phyloP scores from a whole-genome alignment of 306 rosid species.

The Dryas alaskensis region DNA sequence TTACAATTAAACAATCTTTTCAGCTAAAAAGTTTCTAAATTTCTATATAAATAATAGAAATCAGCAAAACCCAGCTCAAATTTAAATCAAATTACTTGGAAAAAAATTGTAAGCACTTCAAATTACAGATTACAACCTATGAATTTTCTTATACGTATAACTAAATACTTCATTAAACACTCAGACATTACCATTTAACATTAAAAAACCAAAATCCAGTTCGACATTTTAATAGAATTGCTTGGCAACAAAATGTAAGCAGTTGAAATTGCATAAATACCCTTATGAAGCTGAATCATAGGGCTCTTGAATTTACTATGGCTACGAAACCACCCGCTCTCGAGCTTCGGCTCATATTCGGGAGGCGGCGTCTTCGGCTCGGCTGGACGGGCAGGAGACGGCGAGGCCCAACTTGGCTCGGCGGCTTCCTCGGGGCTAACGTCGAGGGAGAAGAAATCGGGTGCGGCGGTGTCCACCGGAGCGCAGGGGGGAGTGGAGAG shows the following conservation, averaged over 20 bases:
- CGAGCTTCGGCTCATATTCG: constrained; percentile 51
- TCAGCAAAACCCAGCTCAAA: neutral
- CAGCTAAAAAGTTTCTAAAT: neutral
- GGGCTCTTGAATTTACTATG: constrained; percentile 72
- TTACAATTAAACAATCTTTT: neutral
- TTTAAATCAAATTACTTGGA: neutral
- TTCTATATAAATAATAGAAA: neutral
- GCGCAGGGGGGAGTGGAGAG: constrained; percentile 41
- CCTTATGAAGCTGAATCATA: constrained; percentile 96
- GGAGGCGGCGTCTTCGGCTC: constrained; percentile 8
- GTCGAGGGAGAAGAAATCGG: constrained; percentile 76
- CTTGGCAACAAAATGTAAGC: neutral
- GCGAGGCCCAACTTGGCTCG: constrained; percentile 21
- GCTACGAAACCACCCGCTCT: constrained; percentile 81
- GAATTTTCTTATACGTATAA: neutral
- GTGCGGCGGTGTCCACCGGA: constrained; percentile 31
- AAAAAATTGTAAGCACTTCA: neutral
- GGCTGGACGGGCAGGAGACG: constrained; percentile 11
- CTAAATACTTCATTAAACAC: neutral
- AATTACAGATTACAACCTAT: neutral
- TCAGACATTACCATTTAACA: neutral
- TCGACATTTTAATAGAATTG: neutral
- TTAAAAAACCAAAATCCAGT: neutral
- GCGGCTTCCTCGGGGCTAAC: constrained; percentile 38
- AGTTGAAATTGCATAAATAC: constrained; percentile 26